A percentile compares a stretch with the other conserved stretches of the same genome.
Evolutionary conservation across 345 rosid genomes (phyloP).

Genomic region (Nasturtium officinale): DNA sequence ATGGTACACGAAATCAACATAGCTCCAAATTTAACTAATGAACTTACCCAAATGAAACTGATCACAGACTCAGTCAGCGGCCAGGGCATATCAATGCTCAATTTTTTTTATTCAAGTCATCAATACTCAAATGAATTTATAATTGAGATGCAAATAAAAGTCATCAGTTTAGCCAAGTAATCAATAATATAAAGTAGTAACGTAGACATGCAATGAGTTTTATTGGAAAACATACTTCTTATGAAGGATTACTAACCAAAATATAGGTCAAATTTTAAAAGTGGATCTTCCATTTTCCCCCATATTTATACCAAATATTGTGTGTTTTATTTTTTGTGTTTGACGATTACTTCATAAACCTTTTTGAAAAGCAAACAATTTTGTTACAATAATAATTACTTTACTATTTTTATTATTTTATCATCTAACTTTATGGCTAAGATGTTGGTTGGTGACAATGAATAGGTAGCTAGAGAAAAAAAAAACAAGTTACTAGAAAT

Average conservation of each 20-base stretch:
- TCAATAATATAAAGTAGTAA: too few relatives aligned
- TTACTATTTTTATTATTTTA: not conserved
- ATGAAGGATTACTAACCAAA: not conserved
- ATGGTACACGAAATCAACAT: not conserved
- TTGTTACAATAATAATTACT: not conserved
- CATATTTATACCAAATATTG: not conserved
- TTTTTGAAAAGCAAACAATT: not conserved
- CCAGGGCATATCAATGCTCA: not conserved
- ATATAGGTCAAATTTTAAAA: not conserved
- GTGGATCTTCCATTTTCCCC: not conserved
- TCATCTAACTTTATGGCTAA: constrained; percentile 4
- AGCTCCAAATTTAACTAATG: not conserved
- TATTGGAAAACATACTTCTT: not conserved
- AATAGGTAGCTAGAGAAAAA: constrained; percentile 28
- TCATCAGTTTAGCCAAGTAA: not conserved
- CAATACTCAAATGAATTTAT: not conserved
- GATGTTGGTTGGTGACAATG: constrained; percentile 36
- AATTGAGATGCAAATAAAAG: not conserved
- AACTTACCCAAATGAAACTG: not conserved
- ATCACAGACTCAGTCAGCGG: not conserved
- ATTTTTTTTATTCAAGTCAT: not conserved
- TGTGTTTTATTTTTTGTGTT: too few relatives aligned
- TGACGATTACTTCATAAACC: not conserved
- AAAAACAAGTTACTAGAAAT: constrained; percentile 12
- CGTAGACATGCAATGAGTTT: not conserved